Evolutionary conservation across 2,329 filamentous ascomycete species (phyloP).

Genomic region (Talaromyces funiculosus): DNA sequence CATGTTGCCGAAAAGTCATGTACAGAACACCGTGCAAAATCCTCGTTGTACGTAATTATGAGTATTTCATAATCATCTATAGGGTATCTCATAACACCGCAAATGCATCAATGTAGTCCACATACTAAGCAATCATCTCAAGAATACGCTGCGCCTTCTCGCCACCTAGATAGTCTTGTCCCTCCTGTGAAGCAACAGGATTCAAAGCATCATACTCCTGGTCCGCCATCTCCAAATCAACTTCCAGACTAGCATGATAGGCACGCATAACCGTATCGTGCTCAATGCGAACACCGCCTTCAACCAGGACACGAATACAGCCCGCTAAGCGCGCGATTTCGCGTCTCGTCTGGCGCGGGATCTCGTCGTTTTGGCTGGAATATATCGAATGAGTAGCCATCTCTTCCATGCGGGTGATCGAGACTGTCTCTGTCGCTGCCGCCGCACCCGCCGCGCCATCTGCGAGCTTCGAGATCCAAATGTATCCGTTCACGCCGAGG

Average conservation of each 20-base stretch:
- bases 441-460: constrained; percentile 45
- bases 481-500: constrained; percentile 92
- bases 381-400: constrained; percentile 79
- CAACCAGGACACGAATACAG: constrained; percentile 75
- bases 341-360: constrained; percentile 67
- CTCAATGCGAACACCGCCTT: constrained; percentile 77
- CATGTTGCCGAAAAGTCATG: too few relatives aligned
- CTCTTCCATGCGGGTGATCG: constrained; percentile 84
- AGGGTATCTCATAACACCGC: constrained; percentile 2
- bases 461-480: constrained; percentile 86
- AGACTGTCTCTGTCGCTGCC: constrained; percentile 48
- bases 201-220: constrained; percentile 33
- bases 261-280: constrained; percentile 80
- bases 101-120: neutral
- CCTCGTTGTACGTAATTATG: too few relatives aligned
- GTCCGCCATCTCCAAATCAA: constrained; percentile 44
- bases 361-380: constrained; percentile 87
- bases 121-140: constrained; percentile 20
- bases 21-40: too few relatives aligned
- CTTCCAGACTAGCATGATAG: constrained; percentile 74
- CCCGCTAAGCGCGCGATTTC: constrained; percentile 83
- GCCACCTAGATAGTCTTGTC: constrained; percentile 40
- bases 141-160: constrained; percentile 35
- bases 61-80: neutral
- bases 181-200: constrained; percentile 23